Percentiles rank a stretch among this genome's conserved stretches.
Evolutionary conservation across 305 asterid genomes (phyloP).

Genomic region (Solanum chacoense): DNA sequence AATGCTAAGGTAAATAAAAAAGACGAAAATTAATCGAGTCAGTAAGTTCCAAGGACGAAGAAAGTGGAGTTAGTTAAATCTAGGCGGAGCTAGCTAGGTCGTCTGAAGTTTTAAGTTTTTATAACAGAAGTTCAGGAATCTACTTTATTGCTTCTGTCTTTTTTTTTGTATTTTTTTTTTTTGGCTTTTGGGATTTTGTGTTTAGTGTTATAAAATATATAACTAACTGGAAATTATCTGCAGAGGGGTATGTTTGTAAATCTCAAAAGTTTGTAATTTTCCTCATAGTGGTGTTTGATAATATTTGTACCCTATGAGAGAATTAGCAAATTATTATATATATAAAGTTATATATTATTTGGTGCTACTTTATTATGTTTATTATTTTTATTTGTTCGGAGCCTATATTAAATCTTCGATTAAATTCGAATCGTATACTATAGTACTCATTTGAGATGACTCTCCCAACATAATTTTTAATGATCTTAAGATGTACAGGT

Average conservation of each 20-base stretch:
- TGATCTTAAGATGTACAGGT: background rate
- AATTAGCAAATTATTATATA: background rate
- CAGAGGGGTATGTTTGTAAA: constrained; percentile 13
- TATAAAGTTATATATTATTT: background rate
- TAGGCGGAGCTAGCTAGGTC: background rate
- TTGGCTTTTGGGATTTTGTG: background rate
- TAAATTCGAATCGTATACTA: no score
- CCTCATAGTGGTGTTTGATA: constrained; percentile 28
- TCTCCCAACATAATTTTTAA: background rate
- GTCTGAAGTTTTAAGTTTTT: background rate
- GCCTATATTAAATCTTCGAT: background rate
- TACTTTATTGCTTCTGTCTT: background rate
- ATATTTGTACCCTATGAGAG: constrained; percentile 28
- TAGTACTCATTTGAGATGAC: no score
- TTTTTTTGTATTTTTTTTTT: background rate
- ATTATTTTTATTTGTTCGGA: no score
- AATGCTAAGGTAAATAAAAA: constrained; percentile 26
- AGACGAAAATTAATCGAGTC: background rate
- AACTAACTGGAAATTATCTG: background rate
- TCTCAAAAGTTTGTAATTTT: constrained; percentile 18
- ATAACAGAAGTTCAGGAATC: background rate
- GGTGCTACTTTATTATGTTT: background rate
- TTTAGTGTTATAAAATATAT: background rate
- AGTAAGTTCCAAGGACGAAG: background rate
- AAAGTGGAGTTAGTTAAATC: background rate